Percentiles rank a stretch among this genome's conserved stretches.
Evolutionary conservation across 768 basidiomycete genomes (phyloP).

Genomic region (Hypsizygus marmoreus): DNA sequence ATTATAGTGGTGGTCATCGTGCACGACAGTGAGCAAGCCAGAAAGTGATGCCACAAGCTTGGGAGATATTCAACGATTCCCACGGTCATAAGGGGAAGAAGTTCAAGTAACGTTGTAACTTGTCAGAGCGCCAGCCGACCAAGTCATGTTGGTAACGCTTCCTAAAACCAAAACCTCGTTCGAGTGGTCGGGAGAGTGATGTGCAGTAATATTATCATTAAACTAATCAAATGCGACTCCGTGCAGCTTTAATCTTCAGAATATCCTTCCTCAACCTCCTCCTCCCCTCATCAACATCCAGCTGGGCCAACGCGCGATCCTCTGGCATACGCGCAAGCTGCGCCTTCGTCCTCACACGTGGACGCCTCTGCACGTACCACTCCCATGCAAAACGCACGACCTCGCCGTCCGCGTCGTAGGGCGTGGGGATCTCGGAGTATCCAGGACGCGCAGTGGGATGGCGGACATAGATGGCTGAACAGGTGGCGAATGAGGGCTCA

Average conservation of each 20-base stretch:
- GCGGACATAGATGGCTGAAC: conserved; percentile 90
- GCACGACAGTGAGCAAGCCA: too few species aligned
- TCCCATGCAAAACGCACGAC: conserved; percentile 94
- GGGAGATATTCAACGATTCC: too few species aligned
- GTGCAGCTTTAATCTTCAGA: conserved; percentile 16
- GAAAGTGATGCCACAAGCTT: too few species aligned
- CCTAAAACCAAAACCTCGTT: too few species aligned
- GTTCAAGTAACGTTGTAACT: too few species aligned
- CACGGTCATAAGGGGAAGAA: too few species aligned
- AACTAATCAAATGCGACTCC: conserved; percentile 5
- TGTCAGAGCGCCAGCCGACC: too few species aligned
- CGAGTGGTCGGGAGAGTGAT: too few species aligned
- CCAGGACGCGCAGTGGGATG: conserved; percentile 97
- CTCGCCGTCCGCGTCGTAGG: conserved; percentile 95
- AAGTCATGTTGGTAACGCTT: too few species aligned
- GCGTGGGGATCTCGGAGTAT: conserved; percentile 93
- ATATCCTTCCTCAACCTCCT: conserved; percentile 24
- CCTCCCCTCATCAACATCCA: conserved; percentile 28
- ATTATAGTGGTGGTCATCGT: conserved; percentile 4
- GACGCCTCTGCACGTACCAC: conserved; percentile 80
- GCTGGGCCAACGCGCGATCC: conserved; percentile 51
- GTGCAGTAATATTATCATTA: too few species aligned
- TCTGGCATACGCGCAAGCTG: conserved; percentile 67
- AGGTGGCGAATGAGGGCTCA: conserved; percentile 81
- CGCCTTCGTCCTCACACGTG: conserved; percentile 64